Evolutionary conservation across 768 basidiomycete genomes (phyloP).

Genomic region (Saitozyma sp.): DNA sequence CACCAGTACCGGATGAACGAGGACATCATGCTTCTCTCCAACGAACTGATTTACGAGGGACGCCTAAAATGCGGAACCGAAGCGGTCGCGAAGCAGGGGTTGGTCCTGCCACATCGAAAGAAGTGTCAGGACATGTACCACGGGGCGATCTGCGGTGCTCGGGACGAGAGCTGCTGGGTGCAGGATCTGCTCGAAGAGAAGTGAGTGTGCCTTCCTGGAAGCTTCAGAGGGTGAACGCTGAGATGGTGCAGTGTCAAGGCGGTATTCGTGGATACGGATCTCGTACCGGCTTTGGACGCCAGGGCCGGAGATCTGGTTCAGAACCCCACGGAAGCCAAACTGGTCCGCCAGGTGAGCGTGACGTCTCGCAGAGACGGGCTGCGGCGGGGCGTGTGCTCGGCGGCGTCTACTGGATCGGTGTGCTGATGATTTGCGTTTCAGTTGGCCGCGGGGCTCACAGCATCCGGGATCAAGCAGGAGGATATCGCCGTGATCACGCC

Average conservation of each 20-base stretch:
- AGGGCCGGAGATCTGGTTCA: conserved; percentile 85
- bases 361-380: no score
- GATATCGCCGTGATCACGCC: conserved; percentile 87
- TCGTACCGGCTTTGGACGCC: conserved; percentile 73
- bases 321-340: conserved; percentile 73
- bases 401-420: not conserved
- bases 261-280: conserved; percentile 92
- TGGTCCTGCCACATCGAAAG: conserved; percentile 60
- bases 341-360: conserved; percentile 54
- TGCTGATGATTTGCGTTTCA: conserved; percentile 52
- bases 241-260: conserved; percentile 66
- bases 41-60: conserved; percentile 78
- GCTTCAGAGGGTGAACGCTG: conserved; percentile 4
- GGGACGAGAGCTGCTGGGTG: conserved; percentile 66
- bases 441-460: conserved; percentile 66
- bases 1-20: conserved; percentile 96
- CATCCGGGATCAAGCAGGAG: conserved; percentile 64
- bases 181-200: conserved; percentile 63
- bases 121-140: conserved; percentile 43
- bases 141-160: not conserved
- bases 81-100: conserved; percentile 62
- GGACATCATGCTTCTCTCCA: conserved; percentile 90
- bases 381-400: not conserved
- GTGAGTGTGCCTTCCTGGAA: conserved; percentile 54
- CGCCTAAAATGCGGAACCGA: conserved; percentile 76